Base-by-base conservation (phyloP, 176 grass and related monocot species). In the Zea luxurians region DNA sequence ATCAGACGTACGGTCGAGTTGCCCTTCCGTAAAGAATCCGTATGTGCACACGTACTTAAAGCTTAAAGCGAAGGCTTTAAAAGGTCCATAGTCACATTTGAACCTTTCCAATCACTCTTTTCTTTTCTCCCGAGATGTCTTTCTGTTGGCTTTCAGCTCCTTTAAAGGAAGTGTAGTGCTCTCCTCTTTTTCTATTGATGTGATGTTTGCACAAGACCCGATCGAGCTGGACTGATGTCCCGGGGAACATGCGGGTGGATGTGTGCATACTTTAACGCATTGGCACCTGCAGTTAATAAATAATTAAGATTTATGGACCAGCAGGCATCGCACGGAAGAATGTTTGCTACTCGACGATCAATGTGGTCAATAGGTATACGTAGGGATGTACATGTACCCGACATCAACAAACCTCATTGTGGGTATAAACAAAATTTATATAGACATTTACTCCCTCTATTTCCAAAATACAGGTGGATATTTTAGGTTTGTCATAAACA, bases 151-250 rank as follows among this genome's bases (percentile, higher is more conserved):
- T 77, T 82, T 84, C 82, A 64, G 42, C 13, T 42, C 37, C 80
- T 83, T 75, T 45, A 74, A 27, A 57, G 59, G 13, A 66, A 46
- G 48, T 3, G 71, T 75, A 68, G 81, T 20, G 61, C 17, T 87
- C 78, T 20, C 27, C 9, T 49, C 73, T 82, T 87, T 87, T 78
- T 50, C 78, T 60, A 83, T 48, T 34, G 85, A 87, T 48, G 61
- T 73, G 85, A 87, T 87, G 76, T 48, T 74, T 48, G 76, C 76
- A 74, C 60, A 35, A 60, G 69, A 73, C 68, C 41, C 69, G 4
- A 73, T 66, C 20, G 20, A 35, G 59, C 20, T 77, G 10, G n/a
- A 61, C 55, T 71, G 66, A 64, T 72, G 67, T 64, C 75, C 68
- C 47, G 13, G 82, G 27, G 38, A 40, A 70, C 74, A 53, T 42